phyloP scores from a whole-genome alignment of 495 filamentous ascomycete species.

The Neurospora cerealis region DNA sequence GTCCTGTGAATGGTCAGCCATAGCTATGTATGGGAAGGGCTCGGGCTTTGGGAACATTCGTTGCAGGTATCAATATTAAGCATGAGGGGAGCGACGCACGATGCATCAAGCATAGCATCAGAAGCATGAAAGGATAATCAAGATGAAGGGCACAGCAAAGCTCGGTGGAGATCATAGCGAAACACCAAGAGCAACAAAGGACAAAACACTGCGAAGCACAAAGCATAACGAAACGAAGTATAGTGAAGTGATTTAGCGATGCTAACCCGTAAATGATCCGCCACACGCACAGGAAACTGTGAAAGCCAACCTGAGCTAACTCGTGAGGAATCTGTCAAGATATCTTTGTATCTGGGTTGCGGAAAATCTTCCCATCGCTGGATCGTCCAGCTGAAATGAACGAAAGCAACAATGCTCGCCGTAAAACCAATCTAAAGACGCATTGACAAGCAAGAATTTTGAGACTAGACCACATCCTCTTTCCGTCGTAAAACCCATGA shows the following conservation, averaged over 20 bases:
- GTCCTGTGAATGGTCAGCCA: background rate
- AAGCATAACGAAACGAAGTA: background rate
- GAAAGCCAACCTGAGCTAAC: background rate
- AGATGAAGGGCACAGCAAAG: background rate
- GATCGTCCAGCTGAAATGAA: background rate
- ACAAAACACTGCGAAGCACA: background rate
- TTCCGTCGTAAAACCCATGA: background rate
- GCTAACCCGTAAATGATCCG: background rate
- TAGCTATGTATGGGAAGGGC: background rate
- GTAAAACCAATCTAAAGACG: background rate
- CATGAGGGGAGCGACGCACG: background rate
- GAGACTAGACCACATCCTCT: background rate
- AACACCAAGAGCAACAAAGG: background rate
- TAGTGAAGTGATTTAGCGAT: background rate
- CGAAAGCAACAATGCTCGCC: background rate
- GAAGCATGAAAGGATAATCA: background rate
- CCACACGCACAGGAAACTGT: background rate
- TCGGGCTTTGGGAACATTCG: background rate
- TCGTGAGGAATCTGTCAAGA: background rate
- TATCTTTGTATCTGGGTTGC: background rate
- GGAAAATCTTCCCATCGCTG: background rate
- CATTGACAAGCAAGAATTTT: background rate
- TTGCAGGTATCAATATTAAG: background rate
- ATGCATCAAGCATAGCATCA: background rate
- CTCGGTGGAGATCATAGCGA: background rate